Conservation (phyloP, 2,329 filamentous ascomycete genomes). For the Helotiales sp. region DNA sequence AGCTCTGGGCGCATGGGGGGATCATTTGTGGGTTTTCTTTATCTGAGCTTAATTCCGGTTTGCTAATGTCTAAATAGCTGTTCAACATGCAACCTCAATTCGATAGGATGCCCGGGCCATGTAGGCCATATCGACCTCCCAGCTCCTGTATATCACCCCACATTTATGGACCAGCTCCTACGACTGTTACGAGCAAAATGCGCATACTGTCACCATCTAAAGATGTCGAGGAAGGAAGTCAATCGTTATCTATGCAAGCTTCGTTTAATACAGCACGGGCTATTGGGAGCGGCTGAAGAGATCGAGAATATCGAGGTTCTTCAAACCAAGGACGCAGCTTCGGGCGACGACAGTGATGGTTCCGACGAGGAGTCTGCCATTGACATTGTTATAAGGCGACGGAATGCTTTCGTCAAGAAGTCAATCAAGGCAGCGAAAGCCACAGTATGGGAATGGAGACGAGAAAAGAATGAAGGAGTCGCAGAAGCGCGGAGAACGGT, state of each 20-base stretch:
- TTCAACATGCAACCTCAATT: constrained; percentile 85
- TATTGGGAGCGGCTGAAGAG: constrained; percentile 66
- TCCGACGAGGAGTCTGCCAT: constrained; percentile 37
- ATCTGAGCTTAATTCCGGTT: not conserved
- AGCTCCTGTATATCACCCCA: constrained; percentile 91
- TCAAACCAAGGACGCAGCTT: constrained; percentile 22
- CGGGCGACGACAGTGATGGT: constrained; percentile 25
- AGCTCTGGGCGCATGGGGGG: constrained; percentile 85
- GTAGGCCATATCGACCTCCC: constrained; percentile 94
- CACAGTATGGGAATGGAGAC: constrained; percentile 43
- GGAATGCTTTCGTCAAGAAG: constrained; percentile 70
- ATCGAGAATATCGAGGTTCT: constrained; percentile 41
- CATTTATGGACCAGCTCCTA: constrained; percentile 90
- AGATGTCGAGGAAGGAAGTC: constrained; percentile 72
- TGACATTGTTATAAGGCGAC: constrained; percentile 52
- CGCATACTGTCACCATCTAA: constrained; percentile 85
- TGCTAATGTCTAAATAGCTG: constrained; percentile 57
- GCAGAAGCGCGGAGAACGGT: constrained; percentile 73
- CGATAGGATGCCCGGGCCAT: constrained; percentile 84
- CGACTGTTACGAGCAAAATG: constrained; percentile 85
- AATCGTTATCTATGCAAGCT: constrained; percentile 83
- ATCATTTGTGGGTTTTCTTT: constrained; percentile 65
- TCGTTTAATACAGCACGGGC: constrained; percentile 79
- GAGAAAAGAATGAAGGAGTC: constrained; percentile 77
- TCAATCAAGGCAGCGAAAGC: constrained; percentile 60